Evolutionary conservation across 768 basidiomycete genomes (phyloP).

Genomic region (Candolleomyces eurysporus): DNA sequence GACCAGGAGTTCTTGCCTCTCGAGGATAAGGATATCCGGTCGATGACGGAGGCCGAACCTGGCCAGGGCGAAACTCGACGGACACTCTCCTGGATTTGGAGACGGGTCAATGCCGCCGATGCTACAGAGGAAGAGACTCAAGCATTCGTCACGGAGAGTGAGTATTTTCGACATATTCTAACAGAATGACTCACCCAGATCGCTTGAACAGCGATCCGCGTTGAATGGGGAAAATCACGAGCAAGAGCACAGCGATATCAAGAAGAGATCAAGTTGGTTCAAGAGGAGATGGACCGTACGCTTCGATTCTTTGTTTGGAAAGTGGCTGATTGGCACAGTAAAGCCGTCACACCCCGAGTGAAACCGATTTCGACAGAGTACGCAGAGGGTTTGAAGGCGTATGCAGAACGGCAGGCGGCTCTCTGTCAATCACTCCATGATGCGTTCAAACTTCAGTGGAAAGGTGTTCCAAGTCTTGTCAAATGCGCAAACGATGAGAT

Average conservation of each 20-base stretch:
- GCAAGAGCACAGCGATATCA: neutral
- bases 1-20: too few species aligned
- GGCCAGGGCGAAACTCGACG: slow-evolving; percentile 12
- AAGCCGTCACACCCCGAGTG: neutral
- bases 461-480: neutral
- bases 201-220: neutral
- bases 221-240: neutral
- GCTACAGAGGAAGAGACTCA: slow-evolving; percentile 5
- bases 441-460: neutral
- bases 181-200: neutral
- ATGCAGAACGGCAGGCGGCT: slow-evolving; percentile 7
- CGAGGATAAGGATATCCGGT: too few species aligned
- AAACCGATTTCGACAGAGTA: neutral
- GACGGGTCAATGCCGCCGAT: too few species aligned
- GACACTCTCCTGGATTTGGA: slow-evolving; percentile 20
- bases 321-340: slow-evolving; percentile 5
- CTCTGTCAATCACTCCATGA: neutral
- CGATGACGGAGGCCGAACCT: neutral
- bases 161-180: neutral
- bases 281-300: slow-evolving; percentile 16
- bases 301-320: slow-evolving; percentile 11
- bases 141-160: slow-evolving; percentile 4
- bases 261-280: slow-evolving; percentile 14
- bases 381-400: slow-evolving; percentile 8
- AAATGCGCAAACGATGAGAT: neutral